phyloP scores from a whole-genome alignment of 495 filamentous ascomycete species.

The Penicillium bovifimosum region DNA sequence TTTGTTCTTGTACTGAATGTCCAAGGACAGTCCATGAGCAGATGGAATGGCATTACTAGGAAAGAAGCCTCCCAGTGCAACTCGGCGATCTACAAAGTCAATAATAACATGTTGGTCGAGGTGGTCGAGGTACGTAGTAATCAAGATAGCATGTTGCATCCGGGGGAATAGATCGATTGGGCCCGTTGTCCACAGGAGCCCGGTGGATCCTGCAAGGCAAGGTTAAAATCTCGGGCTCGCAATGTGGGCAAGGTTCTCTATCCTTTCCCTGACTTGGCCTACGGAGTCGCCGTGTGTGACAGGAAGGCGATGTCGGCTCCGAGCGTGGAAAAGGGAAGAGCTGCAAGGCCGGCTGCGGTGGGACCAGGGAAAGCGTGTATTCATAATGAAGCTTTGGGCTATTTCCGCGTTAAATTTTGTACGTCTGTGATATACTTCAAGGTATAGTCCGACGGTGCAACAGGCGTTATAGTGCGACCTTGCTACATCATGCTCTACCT shows the following conservation, averaged over 20 bases:
- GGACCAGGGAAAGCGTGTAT: conserved; percentile 8
- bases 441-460: neutral
- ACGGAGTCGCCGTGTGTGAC: conserved; percentile 16
- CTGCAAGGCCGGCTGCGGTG: conserved; percentile 19
- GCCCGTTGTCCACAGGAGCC: neutral
- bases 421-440: conserved; percentile 4
- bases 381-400: neutral
- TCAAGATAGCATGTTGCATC: conserved; percentile 11
- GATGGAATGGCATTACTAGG: neutral
- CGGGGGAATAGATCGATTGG: conserved; percentile 4
- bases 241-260: neutral
- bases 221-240: neutral
- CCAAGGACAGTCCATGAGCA: neutral
- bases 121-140: neutral
- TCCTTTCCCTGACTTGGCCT: conserved; percentile 1
- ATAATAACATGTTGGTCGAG: neutral
- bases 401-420: conserved; percentile 12
- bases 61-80: neutral
- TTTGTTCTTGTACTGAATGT: neutral
- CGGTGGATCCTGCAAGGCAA: conserved; percentile 3
- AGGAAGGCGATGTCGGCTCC: conserved; percentile 10
- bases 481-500: conserved; percentile 15
- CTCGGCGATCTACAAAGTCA: neutral
- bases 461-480: conserved; percentile 16
- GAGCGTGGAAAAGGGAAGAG: conserved; percentile 18